Evolutionary conservation across 768 basidiomycete genomes (phyloP).

Genomic region (Omphalotus guepiniiformis): DNA sequence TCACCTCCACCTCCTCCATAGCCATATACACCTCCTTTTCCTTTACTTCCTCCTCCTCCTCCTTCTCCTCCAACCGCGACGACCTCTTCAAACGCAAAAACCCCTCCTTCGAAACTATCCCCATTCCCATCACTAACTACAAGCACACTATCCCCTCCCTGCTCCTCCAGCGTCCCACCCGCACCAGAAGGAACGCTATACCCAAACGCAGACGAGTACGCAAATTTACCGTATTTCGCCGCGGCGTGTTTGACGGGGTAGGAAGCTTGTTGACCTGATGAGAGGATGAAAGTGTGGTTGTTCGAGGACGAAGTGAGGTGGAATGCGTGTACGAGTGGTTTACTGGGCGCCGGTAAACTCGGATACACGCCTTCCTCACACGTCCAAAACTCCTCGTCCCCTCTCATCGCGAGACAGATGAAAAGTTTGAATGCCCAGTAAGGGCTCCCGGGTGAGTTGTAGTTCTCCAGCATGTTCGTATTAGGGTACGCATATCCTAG

Average conservation of each 20-base stretch:
- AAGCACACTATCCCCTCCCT: conserved; percentile 66
- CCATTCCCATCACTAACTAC: no score
- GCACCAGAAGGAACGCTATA: conserved; percentile 66
- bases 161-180: conserved; percentile 49
- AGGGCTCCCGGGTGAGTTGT: conserved; percentile 74
- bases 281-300: conserved; percentile 67
- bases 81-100: no score
- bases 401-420: conserved; percentile 57
- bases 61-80: no score
- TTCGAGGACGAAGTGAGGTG: conserved; percentile 64
- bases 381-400: conserved; percentile 70
- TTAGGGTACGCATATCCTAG: conserved; percentile 71
- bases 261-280: conserved; percentile 75
- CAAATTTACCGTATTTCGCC: conserved; percentile 76
- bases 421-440: conserved; percentile 86
- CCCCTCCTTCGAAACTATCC: no score
- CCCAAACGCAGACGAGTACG: conserved; percentile 74
- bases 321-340: conserved; percentile 54
- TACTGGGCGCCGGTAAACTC: conserved; percentile 40
- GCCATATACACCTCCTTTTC: no score
- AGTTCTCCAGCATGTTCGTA: conserved; percentile 74
- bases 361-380: conserved; percentile 66
- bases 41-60: no score
- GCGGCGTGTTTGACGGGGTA: conserved; percentile 77
- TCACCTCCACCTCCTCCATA: conserved; percentile 71